phyloP scores from a whole-genome alignment of 345 rosid species.

The Gossypium thurberi region DNA sequence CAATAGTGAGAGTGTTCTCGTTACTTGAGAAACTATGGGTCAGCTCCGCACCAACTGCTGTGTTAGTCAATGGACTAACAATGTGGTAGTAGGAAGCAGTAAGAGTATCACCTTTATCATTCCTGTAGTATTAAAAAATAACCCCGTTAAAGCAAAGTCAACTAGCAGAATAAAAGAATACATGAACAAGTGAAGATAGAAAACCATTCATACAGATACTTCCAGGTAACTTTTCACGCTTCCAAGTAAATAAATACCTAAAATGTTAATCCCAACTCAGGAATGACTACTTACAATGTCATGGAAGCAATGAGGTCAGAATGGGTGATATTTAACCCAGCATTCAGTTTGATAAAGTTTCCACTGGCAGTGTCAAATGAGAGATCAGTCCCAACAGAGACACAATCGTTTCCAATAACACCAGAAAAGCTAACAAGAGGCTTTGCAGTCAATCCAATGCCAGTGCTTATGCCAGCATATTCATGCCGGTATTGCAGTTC shows the following conservation, averaged over 20 bases:
- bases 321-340: slow-evolving; percentile 57
- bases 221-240: neutral
- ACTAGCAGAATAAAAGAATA: neutral
- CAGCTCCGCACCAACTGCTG: slow-evolving; percentile 95
- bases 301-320: slow-evolving; percentile 72
- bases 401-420: slow-evolving; percentile 54
- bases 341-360: slow-evolving; percentile 67
- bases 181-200: neutral
- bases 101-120: slow-evolving; percentile 74
- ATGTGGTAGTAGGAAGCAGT: slow-evolving; percentile 84
- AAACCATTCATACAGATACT: neutral
- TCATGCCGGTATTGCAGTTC: slow-evolving; percentile 93
- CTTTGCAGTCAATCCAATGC: slow-evolving; percentile 75
- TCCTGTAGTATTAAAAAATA: slow-evolving; percentile 35
- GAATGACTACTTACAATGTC: slow-evolving; percentile 53
- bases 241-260: neutral
- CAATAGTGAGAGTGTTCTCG: slow-evolving; percentile 70
- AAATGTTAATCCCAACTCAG: neutral
- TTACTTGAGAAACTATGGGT: slow-evolving; percentile 72
- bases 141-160: neutral
- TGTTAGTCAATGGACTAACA: slow-evolving; percentile 71
- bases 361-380: slow-evolving; percentile 74
- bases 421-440: slow-evolving; percentile 87
- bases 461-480: slow-evolving; percentile 74
- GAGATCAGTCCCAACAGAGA: slow-evolving; percentile 80